A percentile compares a stretch with the other conserved stretches of the same genome.
Evolutionary conservation across 1,139 yeast species (phyloP).

Genomic region (Candida albicans): DNA sequence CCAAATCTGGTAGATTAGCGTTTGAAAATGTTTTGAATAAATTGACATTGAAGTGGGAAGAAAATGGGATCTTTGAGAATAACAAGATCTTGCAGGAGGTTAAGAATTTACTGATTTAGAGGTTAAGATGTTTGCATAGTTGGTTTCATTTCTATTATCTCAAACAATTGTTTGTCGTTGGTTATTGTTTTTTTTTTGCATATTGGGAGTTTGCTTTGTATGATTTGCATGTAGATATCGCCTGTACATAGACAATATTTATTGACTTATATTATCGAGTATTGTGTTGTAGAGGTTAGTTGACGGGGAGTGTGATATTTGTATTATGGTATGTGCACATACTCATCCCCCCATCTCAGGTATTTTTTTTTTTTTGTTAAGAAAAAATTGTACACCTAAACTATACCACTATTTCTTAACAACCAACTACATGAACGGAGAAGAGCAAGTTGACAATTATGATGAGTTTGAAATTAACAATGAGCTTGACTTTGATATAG

Average conservation of each 20-base stretch:
- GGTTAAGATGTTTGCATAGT: not conserved
- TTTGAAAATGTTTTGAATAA: conserved; percentile 74
- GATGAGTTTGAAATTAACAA: conserved; percentile 1
- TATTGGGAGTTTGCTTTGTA: conserved; percentile 11
- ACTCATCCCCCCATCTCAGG: not conserved
- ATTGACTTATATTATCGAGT: too few species aligned
- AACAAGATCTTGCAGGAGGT: conserved; percentile 35
- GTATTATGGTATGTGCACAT: not conserved
- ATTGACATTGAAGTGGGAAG: conserved; percentile 53
- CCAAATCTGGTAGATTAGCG: conserved; percentile 74
- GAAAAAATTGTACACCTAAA: not conserved
- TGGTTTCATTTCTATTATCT: not conserved
- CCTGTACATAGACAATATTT: too few species aligned
- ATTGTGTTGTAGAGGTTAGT: too few species aligned
- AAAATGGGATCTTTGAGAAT: conserved; percentile 41
- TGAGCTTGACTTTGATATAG: conserved; percentile 11
- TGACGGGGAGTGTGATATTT: not conserved
- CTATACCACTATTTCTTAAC: not conserved
- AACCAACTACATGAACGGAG: not conserved
- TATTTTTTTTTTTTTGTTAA: not conserved
- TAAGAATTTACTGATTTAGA: conserved; percentile 23
- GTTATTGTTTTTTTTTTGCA: not conserved
- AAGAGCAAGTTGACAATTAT: not conserved
- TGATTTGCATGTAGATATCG: conserved; percentile 14
- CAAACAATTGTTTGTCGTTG: not conserved